Percentiles rank a stretch among this genome's conserved stretches.
Conservation (phyloP, 2,329 filamentous ascomycete species). For the Sclerotinia sclerotiorum region DNA sequence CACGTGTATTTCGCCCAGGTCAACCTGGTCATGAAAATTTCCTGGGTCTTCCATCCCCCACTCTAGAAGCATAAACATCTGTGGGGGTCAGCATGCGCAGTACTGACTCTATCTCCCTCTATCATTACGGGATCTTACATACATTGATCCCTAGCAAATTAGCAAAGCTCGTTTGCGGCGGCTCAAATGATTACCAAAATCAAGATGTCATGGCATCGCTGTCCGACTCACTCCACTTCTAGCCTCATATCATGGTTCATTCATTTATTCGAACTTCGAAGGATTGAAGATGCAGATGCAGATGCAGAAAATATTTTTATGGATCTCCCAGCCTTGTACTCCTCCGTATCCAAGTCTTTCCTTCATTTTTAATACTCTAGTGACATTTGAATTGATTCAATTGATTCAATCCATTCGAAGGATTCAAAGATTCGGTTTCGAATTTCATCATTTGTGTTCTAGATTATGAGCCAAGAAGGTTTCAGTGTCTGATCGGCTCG, state of each 20-base stretch:
- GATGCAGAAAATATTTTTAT: neutral
- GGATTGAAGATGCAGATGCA: constrained; percentile 10
- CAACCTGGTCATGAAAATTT: constrained; percentile 2
- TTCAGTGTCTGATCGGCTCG: neutral
- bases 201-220: neutral
- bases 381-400: neutral
- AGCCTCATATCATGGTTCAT: constrained; percentile 5
- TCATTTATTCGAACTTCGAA: neutral
- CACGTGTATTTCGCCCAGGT: neutral
- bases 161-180: constrained; percentile 4
- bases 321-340: constrained; percentile 3
- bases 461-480: neutral
- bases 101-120: neutral
- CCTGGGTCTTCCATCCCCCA: neutral
- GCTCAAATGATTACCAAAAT: constrained; percentile 18
- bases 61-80: constrained; percentile 5
- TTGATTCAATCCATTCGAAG: too few species aligned
- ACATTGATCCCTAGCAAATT: constrained; percentile 2
- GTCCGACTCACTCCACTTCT: constrained; percentile 15
- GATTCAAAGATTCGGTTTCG: neutral
- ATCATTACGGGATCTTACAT: neutral
- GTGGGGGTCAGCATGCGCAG: neutral
- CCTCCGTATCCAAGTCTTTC: neutral
- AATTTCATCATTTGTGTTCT: neutral
- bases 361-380: neutral